phyloP scores from a whole-genome alignment of 2,329 filamentous ascomycete genomes.

The Davidsoniella virescens region DNA sequence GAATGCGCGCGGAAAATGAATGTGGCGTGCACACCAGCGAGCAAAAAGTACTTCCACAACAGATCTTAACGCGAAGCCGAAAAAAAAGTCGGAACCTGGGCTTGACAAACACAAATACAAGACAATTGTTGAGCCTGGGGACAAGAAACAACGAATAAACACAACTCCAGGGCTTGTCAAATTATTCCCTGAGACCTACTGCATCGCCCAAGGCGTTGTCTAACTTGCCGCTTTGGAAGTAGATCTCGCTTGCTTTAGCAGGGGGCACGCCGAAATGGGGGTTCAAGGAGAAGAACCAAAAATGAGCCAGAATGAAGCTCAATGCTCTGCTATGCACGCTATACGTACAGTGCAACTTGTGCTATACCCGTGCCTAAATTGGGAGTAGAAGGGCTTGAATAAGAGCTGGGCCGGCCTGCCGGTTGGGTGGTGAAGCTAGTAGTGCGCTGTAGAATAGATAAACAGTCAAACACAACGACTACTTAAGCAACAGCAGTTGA shows the following conservation, averaged over 20 bases:
- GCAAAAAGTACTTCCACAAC: slow-evolving; percentile 1
- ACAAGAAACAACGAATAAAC: slow-evolving; percentile 2
- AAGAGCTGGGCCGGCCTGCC: not conserved
- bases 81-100: not conserved
- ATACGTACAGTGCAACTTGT: no score
- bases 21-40: no score
- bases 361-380: not conserved
- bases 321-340: not conserved
- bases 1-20: not conserved
- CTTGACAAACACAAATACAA: slow-evolving; percentile 1
- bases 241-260: slow-evolving; percentile 11
- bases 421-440: not conserved
- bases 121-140: not conserved
- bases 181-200: slow-evolving; percentile 5
- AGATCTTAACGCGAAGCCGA: not conserved
- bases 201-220: slow-evolving; percentile 4
- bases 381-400: not conserved
- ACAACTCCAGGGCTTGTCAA: slow-evolving; percentile 4
- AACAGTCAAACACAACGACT: no score
- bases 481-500: no score
- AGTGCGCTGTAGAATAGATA: no score
- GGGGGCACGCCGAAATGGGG: slow-evolving; percentile 4
- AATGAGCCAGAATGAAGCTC: slow-evolving; percentile 5
- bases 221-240: slow-evolving; percentile 9
- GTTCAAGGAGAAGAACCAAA: slow-evolving; percentile 3